Evolutionary conservation across 306 rosid genomes (phyloP).

Genomic region (Rubus parviflorus): DNA sequence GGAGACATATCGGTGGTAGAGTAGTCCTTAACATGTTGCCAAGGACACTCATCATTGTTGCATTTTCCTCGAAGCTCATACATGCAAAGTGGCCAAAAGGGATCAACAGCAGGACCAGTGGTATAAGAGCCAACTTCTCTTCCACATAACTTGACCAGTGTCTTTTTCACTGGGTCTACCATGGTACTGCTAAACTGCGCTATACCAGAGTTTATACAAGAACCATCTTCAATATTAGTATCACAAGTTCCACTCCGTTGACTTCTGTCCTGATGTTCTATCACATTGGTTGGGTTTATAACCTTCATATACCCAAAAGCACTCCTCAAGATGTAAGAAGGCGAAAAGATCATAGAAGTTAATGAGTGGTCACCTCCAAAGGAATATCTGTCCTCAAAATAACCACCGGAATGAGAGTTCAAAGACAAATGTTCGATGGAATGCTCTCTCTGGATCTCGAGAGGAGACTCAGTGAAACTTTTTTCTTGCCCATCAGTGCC

Average conservation of each 20-base stretch:
- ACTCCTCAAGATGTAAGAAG: slow-evolving; percentile 58
- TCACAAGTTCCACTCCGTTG: slow-evolving; percentile 29
- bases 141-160: slow-evolving; percentile 36
- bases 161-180: slow-evolving; percentile 35
- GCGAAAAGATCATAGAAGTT: slow-evolving; percentile 27
- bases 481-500: slow-evolving; percentile 48
- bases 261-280: slow-evolving; percentile 35
- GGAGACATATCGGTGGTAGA: slow-evolving; percentile 33
- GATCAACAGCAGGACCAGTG: slow-evolving; percentile 61
- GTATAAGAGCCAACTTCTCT: slow-evolving; percentile 61
- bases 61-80: slow-evolving; percentile 98
- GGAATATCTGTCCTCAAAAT: slow-evolving; percentile 40
- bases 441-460: slow-evolving; percentile 47
- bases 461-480: slow-evolving; percentile 33
- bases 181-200: slow-evolving; percentile 31
- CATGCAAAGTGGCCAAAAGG: slow-evolving; percentile 93
- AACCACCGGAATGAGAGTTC: slow-evolving; percentile 34
- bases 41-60: slow-evolving; percentile 95
- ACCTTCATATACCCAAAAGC: slow-evolving; percentile 61
- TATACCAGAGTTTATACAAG: slow-evolving; percentile 36
- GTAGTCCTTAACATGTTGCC: slow-evolving; percentile 88
- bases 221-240: slow-evolving; percentile 31
- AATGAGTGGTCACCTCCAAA: slow-evolving; percentile 34
- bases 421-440: slow-evolving; percentile 30
- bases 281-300: slow-evolving; percentile 33